Percentiles rank a stretch among this genome's conserved stretches.
phyloP scores from a whole-genome alignment of 2,329 filamentous ascomycete species.

The Alternaria incomplexa region DNA sequence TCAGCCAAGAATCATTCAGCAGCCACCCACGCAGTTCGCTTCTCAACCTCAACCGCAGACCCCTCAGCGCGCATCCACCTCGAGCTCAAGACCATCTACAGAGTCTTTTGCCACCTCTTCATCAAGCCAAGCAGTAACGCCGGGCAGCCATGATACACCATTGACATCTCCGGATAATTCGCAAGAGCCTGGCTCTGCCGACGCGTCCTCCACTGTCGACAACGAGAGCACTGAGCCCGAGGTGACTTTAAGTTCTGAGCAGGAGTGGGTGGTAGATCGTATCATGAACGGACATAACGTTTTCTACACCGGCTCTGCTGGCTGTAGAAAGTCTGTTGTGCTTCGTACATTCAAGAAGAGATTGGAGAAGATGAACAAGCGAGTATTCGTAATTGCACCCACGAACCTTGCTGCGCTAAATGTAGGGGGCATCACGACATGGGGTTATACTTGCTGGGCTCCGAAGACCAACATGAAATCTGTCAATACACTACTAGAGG shows the following conservation, averaged over 20 bases:
- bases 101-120: too few relatives aligned
- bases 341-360: slow-evolving; percentile 56
- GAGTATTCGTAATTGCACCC: slow-evolving; percentile 63
- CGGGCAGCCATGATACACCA: too few relatives aligned
- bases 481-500: slow-evolving; percentile 41
- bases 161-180: too few relatives aligned
- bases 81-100: too few relatives aligned
- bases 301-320: slow-evolving; percentile 70
- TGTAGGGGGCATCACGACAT: slow-evolving; percentile 63
- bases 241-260: slow-evolving; percentile 54
- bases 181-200: too few relatives aligned
- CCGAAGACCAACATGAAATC: slow-evolving; percentile 54
- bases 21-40: too few relatives aligned
- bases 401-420: slow-evolving; percentile 66
- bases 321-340: slow-evolving; percentile 65
- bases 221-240: slow-evolving; percentile 1
- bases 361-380: slow-evolving; percentile 43
- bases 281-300: slow-evolving; percentile 64
- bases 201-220: too few relatives aligned
- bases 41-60: too few relatives aligned
- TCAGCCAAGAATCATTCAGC: too few relatives aligned
- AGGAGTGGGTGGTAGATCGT: slow-evolving; percentile 57
- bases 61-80: too few relatives aligned
- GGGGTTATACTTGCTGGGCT: slow-evolving; percentile 63
- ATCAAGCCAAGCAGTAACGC: too few relatives aligned